phyloP scores from a whole-genome alignment of 148 eudicot species.

The Heliosperma pusillum region DNA sequence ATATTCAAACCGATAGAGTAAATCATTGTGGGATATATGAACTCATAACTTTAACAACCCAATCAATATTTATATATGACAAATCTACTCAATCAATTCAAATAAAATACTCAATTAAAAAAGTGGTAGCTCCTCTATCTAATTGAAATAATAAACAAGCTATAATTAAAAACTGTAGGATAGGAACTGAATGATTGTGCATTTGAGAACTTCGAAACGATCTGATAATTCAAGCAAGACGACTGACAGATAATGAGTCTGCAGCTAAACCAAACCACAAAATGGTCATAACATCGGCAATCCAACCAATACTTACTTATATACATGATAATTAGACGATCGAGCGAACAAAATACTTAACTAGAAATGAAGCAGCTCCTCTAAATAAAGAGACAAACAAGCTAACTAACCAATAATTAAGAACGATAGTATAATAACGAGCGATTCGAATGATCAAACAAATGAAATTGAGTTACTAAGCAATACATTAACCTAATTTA shows the following conservation, averaged over 20 bases:
- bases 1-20: not conserved
- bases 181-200: no score
- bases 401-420: no score
- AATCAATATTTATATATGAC: not conserved
- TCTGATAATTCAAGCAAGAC: no score
- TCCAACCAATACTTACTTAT: not conserved
- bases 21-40: not conserved
- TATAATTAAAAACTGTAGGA: not conserved
- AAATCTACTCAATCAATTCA: not conserved
- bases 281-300: not conserved
- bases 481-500: not conserved
- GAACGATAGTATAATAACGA: not conserved
- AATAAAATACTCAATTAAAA: not conserved
- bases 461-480: not conserved
- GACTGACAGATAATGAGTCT: no score
- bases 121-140: not conserved
- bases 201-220: no score
- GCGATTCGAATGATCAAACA: not conserved
- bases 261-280: no score
- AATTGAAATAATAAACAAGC: not conserved
- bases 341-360: not conserved
- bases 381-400: not conserved
- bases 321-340: not conserved
- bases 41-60: not conserved
- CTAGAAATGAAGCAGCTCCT: not conserved